Conservation (phyloP, 106 monocot genomes). For the Xerophyta viscosa region DNA sequence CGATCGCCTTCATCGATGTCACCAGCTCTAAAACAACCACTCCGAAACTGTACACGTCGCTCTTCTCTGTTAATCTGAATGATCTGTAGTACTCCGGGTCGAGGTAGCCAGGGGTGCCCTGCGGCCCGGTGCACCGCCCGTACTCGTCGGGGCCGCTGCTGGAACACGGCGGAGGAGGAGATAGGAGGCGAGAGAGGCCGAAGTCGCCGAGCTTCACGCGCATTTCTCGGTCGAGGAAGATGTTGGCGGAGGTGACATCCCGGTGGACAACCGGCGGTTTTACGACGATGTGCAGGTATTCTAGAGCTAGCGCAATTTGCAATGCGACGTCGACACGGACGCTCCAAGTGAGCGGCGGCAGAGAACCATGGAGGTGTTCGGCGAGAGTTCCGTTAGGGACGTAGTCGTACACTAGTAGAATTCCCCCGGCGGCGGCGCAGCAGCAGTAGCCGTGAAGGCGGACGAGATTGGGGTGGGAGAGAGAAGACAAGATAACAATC, state of each 20-base stretch:
- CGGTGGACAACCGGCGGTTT: slow-evolving; percentile 84
- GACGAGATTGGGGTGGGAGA: slow-evolving; percentile 75
- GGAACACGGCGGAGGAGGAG: slow-evolving; percentile 11
- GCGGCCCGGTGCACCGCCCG: slow-evolving; percentile 66
- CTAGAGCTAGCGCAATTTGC: slow-evolving; percentile 56
- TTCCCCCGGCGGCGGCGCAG: slow-evolving; percentile 42
- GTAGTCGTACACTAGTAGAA: slow-evolving; percentile 75
- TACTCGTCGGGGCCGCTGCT: slow-evolving; percentile 23
- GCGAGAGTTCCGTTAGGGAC: slow-evolving; percentile 84
- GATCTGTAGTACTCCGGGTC: slow-evolving; percentile 78
- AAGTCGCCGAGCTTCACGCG: slow-evolving; percentile 56
- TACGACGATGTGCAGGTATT: slow-evolving; percentile 58
- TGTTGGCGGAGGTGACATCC: slow-evolving; percentile 69
- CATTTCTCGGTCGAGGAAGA: slow-evolving; percentile 75
- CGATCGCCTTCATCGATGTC: slow-evolving; percentile 74
- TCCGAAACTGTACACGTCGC: slow-evolving; percentile 87
- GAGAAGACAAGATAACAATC: slow-evolving; percentile 70
- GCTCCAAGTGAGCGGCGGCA: slow-evolving; percentile 23
- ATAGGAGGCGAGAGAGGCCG: slow-evolving; percentile 41
- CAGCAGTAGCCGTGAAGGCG: slow-evolving; percentile 67
- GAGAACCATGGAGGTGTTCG: slow-evolving; percentile 52
- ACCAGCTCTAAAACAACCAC: slow-evolving; percentile 75
- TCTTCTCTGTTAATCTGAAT: slow-evolving; percentile 75
- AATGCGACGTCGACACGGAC: slow-evolving; percentile 45
- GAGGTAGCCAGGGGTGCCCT: slow-evolving; percentile 84